Conservation (phyloP, 306 rosid genomes). For the Rubus idaeus region DNA sequence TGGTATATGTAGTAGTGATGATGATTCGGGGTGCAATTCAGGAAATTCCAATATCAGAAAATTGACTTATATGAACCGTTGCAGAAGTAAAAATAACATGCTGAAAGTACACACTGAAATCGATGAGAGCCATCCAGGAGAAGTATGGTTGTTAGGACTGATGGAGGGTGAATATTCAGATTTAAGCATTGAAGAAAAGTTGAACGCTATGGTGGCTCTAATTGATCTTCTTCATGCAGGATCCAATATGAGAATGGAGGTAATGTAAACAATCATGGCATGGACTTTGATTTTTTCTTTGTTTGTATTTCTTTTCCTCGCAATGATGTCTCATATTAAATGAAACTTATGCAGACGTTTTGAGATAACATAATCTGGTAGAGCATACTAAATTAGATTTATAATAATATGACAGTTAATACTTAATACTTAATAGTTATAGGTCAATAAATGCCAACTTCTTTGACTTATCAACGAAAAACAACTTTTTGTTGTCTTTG, state of each 20-base stretch:
- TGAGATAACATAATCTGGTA: too few relatives aligned
- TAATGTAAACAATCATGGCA: constrained; percentile 31
- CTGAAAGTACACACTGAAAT: constrained; percentile 61
- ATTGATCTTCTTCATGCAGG: constrained; percentile 85
- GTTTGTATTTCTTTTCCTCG: background rate
- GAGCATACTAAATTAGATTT: background rate
- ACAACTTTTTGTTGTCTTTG: background rate
- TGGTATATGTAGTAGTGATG: constrained; percentile 53
- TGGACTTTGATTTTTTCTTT: background rate
- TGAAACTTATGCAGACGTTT: background rate
- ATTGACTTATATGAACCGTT: constrained; percentile 26
- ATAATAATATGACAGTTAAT: background rate
- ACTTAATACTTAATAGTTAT: background rate
- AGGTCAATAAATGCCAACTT: background rate
- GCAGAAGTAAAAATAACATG: constrained; percentile 38
- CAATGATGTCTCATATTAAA: background rate
- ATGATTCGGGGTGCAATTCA: constrained; percentile 59
- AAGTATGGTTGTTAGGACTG: constrained; percentile 86
- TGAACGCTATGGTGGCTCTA: constrained; percentile 76
- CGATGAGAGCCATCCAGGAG: constrained; percentile 92
- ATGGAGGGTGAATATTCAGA: constrained; percentile 92
- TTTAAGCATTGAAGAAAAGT: constrained; percentile 83
- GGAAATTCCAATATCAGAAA: constrained; percentile 38
- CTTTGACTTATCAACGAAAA: background rate
- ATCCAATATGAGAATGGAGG: constrained; percentile 76